These are phyloP conservation scores for Chaetomiaceae sp. DNA, from an alignment of 2,329 filamentous ascomycete species.

Conservation along the genomic window DNA sequence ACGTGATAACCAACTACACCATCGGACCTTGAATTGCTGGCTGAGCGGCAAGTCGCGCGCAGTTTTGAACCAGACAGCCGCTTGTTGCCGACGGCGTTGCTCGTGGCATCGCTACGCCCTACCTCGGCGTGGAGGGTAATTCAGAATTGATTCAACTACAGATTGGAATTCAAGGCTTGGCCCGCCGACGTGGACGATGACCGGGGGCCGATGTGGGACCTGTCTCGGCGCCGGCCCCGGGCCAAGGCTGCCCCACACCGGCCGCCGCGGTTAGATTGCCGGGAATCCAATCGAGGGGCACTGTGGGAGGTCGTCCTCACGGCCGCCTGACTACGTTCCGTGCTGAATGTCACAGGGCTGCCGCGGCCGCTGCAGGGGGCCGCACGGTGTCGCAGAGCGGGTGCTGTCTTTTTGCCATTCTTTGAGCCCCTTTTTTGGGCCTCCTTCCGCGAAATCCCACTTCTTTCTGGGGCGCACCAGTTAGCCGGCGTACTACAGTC, in stretches of 20 bases:
- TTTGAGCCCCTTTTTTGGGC: neutral
- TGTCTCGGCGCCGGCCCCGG: slow-evolving; percentile 15
- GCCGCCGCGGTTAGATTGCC: neutral
- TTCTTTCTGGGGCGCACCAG: neutral
- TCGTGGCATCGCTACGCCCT: too few relatives aligned
- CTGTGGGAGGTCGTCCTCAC: slow-evolving; percentile 1
- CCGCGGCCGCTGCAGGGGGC: slow-evolving; percentile 16
- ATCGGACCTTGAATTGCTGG: slow-evolving; percentile 21
- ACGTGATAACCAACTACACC: slow-evolving; percentile 46
- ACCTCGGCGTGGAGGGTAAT: too few relatives aligned
- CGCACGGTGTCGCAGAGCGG: neutral
- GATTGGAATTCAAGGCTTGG: too few relatives aligned
- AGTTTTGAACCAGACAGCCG: neutral
- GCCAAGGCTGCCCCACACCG: slow-evolving; percentile 14
- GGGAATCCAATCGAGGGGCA: slow-evolving; percentile 11
- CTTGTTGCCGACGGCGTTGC: neutral
- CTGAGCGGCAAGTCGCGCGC: too few relatives aligned
- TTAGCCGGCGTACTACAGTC: neutral
- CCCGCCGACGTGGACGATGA: neutral
- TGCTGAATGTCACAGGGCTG: slow-evolving; percentile 2
- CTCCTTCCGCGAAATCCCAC: too few relatives aligned
- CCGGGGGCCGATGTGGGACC: slow-evolving; percentile 3
- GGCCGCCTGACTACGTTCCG: slow-evolving; percentile 3
- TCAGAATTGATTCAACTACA: too few relatives aligned
- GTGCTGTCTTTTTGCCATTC: neutral